Percentiles rank a stretch among this genome's conserved stretches.
Conservation (phyloP, 352 stramenopile genomes). For the Thraustotheca clavata region DNA sequence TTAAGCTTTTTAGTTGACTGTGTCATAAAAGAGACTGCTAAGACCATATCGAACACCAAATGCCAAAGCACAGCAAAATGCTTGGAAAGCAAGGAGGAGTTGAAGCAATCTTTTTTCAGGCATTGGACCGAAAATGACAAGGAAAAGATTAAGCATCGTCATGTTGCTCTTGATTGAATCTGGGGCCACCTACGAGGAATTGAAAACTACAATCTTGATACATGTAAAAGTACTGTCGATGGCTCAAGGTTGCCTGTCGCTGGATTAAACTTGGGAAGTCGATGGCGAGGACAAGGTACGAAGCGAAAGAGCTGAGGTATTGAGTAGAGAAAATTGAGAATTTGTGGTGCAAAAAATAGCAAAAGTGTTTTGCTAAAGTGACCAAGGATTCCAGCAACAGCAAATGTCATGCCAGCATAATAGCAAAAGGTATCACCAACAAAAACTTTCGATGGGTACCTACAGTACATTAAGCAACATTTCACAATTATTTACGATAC, state of each 20-base stretch:
- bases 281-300: slow-evolving; percentile 95
- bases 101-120: slow-evolving; percentile 62
- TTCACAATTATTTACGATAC: slow-evolving; percentile 10
- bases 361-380: slow-evolving; percentile 99
- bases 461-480: not conserved
- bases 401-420: slow-evolving; percentile 98
- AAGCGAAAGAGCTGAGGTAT: slow-evolving; percentile 97
- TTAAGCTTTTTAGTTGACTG: slow-evolving; percentile 42
- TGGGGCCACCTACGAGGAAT: slow-evolving; percentile 25
- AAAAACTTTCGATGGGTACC: slow-evolving; percentile 94
- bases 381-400: slow-evolving; percentile 91
- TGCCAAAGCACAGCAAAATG: slow-evolving; percentile 53
- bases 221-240: slow-evolving; percentile 77
- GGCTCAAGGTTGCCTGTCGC: slow-evolving; percentile 88
- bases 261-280: slow-evolving; percentile 92
- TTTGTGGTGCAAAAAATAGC: slow-evolving; percentile 97
- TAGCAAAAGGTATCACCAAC: slow-evolving; percentile 99
- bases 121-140: slow-evolving; percentile 80
- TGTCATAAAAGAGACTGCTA: slow-evolving; percentile 84
- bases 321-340: slow-evolving; percentile 99
- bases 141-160: slow-evolving; percentile 84
- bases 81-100: slow-evolving; percentile 64
- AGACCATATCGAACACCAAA: slow-evolving; percentile 82
- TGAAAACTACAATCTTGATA: slow-evolving; percentile 28
- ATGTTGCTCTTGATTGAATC: slow-evolving; percentile 72